Evolutionary conservation across 257 asterid species (phyloP).

Genomic region (Solanum pinnatisectum): DNA sequence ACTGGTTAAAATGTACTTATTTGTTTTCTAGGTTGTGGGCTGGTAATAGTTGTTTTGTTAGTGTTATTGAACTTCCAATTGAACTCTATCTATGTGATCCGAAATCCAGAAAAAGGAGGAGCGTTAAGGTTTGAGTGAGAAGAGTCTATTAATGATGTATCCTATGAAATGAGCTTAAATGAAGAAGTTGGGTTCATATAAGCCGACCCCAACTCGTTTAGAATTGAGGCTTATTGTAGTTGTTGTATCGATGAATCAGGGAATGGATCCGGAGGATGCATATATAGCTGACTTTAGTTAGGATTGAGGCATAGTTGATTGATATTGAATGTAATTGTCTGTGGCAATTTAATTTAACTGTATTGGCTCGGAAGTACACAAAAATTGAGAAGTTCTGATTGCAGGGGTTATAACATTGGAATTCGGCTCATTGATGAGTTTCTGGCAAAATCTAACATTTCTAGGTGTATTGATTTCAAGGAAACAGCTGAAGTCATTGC

Average conservation of each 20-base stretch:
- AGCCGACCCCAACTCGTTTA: background rate
- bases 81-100: background rate
- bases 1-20: background rate
- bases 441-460: conserved; percentile 80
- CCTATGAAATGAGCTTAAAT: background rate
- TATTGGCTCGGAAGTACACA: background rate
- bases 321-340: background rate
- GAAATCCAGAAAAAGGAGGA: background rate
- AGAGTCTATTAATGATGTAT: background rate
- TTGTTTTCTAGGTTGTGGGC: background rate
- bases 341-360: background rate
- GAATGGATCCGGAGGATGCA: background rate
- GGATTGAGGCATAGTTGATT: background rate
- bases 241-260: background rate
- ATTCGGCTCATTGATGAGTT: conserved; percentile 83
- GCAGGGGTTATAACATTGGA: conserved; percentile 92
- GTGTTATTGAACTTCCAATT: background rate
- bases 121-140: background rate
- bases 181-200: background rate
- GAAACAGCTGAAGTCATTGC: conserved; percentile 98
- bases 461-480: conserved; percentile 86
- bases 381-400: background rate
- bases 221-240: background rate
- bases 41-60: background rate
- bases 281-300: background rate